Percentiles rank a stretch among this genome's conserved stretches.
Evolutionary conservation across 345 rosid genomes (phyloP).

Genomic region (Corymbia maculata): DNA sequence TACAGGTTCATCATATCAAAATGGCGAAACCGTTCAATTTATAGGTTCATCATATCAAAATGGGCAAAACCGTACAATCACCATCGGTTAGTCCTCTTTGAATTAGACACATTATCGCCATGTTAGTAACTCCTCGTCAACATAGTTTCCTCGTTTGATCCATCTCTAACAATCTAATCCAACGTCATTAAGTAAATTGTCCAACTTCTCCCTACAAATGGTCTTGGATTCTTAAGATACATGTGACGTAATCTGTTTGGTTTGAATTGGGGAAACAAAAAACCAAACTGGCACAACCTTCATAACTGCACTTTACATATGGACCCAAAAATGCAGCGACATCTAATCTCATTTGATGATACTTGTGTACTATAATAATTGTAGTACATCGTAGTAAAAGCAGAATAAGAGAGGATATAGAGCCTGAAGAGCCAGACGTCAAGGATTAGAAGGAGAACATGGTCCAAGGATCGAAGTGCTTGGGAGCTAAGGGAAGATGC

Average conservation of each 20-base stretch:
- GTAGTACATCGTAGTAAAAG: too few species aligned
- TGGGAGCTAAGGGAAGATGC: background rate
- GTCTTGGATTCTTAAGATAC: background rate
- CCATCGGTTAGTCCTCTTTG: background rate
- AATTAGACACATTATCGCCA: background rate
- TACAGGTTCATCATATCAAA: background rate
- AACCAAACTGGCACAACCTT: background rate
- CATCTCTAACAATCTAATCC: background rate
- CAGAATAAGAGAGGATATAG: too few species aligned
- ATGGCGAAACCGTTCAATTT: background rate
- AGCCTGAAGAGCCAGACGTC: too few species aligned
- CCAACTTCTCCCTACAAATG: background rate
- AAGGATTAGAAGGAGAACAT: too few species aligned
- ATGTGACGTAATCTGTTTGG: background rate
- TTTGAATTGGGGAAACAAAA: background rate
- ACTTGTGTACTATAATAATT: too few species aligned
- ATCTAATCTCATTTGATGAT: too few species aligned
- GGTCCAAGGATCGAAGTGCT: too few species aligned
- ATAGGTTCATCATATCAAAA: background rate
- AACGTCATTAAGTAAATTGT: background rate
- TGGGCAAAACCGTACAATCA: background rate
- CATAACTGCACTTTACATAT: background rate
- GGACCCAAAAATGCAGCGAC: background rate
- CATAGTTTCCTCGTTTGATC: background rate
- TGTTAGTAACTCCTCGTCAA: background rate